Base-by-base conservation (phyloP, 108 stramenopile species). In the Discostella stelligeroides region DNA sequence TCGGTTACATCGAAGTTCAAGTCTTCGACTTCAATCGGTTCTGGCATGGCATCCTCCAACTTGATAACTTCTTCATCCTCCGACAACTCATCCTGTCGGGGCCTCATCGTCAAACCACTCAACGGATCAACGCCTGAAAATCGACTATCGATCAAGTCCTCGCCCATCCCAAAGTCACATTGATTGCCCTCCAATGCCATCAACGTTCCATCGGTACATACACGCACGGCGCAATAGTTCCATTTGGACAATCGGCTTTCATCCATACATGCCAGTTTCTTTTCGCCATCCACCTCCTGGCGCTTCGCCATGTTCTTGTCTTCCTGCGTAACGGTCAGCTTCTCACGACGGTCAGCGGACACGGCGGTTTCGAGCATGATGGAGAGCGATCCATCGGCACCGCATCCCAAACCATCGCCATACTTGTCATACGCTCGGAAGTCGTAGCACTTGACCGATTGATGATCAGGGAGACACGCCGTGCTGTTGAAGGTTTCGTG, bases 401-500 rank as follows among this genome's bases (percentile, higher is more conserved):
- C 69, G 46, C 69, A 70, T 0, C 56, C 56, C 2, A 70, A 18
- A 9, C 69, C 69, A 50, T 70, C 69, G 9, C 69, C 69, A 29
- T 70, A 70, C 10, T n/a, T 46, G 40, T 70, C 69, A 46, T 70
- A 70, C n/a, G 69, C 69, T 8, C 69, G 43, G 40, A 70, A 60
- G 37, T 70, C 69, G 59, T 70, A 70, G 24, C 69, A 70, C 49
- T 38, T 14, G 21, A 6, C 18, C 0, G 23, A 30, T 7, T 46
- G 43, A 18, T 20, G 11, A 29, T 24, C 29, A 0, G 58, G 37
- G 0, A 68, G 25, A 50, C 69, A 70, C 12, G 57, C 43, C 17
- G 69, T 60, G 59, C 43, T 60, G 7, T 7, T 20, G 39, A 50
- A 70, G 7, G 8, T 4, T 40, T 70, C 69, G 30, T 49, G 43